phyloP scores from a whole-genome alignment of 371 early-diverging fungal genomes.

The Haplosporangium sp. region DNA sequence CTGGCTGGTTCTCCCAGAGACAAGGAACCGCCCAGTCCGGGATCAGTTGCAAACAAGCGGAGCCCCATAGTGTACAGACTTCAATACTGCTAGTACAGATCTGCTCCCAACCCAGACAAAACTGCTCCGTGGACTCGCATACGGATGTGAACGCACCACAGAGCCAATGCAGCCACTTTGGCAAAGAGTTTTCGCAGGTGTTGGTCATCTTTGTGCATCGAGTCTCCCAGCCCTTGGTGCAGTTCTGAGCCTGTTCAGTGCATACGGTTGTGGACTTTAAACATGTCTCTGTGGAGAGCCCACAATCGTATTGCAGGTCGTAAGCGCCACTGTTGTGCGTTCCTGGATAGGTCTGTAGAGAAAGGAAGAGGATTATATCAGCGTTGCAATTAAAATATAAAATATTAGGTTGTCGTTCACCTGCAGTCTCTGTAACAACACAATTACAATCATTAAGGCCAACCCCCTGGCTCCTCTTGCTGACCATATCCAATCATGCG shows the following conservation, averaged over 20 bases:
- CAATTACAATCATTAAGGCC: background rate
- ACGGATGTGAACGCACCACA: constrained; percentile 46
- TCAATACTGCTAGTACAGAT: constrained; percentile 45
- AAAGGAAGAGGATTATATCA: background rate
- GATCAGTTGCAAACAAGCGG: constrained; percentile 34
- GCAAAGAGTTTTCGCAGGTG: constrained; percentile 31
- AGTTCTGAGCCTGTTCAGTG: constrained; percentile 36
- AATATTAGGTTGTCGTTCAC: too few species aligned
- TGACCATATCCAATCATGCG: background rate
- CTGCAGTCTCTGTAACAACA: background rate
- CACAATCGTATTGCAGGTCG: constrained; percentile 52
- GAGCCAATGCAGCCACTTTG: constrained; percentile 53
- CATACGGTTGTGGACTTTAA: constrained; percentile 38
- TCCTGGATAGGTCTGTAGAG: constrained; percentile 50
- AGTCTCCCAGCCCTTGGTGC: constrained; percentile 34
- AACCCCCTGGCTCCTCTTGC: background rate
- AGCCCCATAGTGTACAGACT: constrained; percentile 47
- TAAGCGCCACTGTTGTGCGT: constrained; percentile 58
- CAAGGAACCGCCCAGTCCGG: constrained; percentile 48
- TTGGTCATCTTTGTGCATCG: constrained; percentile 49
- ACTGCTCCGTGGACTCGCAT: constrained; percentile 44
- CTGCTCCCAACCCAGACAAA: constrained; percentile 54
- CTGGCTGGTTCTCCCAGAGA: constrained; percentile 58
- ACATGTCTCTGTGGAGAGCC: constrained; percentile 29
- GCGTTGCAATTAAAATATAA: background rate